These are phyloP conservation scores for Carpinus fangiana DNA, from an alignment of 306 rosid species.

Conservation along the genomic window DNA sequence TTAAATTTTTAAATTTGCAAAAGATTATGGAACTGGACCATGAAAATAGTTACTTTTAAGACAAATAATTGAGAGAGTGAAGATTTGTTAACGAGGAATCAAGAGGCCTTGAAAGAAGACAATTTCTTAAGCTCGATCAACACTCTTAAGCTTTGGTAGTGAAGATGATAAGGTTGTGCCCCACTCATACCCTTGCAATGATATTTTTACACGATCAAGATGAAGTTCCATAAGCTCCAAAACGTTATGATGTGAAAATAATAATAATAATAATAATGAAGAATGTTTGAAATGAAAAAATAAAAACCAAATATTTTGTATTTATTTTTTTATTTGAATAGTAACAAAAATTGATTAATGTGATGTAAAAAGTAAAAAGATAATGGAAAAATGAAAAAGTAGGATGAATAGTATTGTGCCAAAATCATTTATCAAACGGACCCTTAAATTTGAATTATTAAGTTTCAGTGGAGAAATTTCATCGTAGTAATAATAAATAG, in stretches of 20 bases:
- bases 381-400: no score
- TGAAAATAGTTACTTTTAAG: conserved; percentile 26
- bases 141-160: background rate
- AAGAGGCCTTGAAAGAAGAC: background rate
- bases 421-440: no score
- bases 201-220: conserved; percentile 43
- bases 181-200: conserved; percentile 47
- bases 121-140: background rate
- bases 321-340: no score
- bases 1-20: conserved; percentile 25
- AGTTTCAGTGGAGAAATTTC: no score
- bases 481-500: background rate
- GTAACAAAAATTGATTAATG: no score
- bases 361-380: no score
- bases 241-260: no score
- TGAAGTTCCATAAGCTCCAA: conserved; percentile 24
- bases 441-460: no score
- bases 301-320: no score
- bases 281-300: no score
- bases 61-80: background rate
- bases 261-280: no score
- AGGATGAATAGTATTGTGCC: no score
- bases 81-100: background rate
- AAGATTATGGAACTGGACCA: conserved; percentile 23
- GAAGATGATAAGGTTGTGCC: conserved; percentile 4